Evolutionary conservation across 1,284 basidiomycete genomes (phyloP).

Genomic region (Malassezia globosa): DNA sequence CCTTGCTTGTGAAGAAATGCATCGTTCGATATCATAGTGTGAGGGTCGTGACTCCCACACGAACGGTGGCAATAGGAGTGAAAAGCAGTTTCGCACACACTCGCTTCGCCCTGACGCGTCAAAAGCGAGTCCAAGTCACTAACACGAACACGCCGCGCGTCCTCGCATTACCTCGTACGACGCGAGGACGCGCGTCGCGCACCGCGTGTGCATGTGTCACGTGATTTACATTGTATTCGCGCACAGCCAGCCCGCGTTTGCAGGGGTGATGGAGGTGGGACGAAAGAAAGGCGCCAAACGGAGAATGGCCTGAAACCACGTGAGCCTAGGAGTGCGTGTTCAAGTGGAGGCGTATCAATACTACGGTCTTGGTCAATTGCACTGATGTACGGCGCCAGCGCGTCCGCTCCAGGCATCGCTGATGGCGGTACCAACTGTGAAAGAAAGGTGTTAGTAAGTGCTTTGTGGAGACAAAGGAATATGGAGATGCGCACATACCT

Average conservation of each 20-base stretch:
- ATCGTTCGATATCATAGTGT: conserved; percentile 70
- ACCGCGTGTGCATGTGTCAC: too few relatives aligned
- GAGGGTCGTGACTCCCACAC: background rate
- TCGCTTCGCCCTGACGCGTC: conserved; percentile 1
- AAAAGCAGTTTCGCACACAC: background rate
- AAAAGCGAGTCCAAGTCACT: too few relatives aligned
- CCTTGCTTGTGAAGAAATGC: conserved; percentile 83
- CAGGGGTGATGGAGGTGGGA: too few relatives aligned
- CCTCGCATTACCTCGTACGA: too few relatives aligned
- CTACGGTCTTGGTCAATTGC: background rate
- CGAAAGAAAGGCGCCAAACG: too few relatives aligned
- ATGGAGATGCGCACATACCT: background rate
- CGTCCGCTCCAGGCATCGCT: conserved; percentile 10
- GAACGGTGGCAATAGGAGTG: background rate
- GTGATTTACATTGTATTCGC: too few relatives aligned
- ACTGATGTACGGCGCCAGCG: conserved; percentile 8
- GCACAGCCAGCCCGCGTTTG: too few relatives aligned
- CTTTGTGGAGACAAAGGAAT: too few relatives aligned
- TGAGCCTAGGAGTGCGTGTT: background rate
- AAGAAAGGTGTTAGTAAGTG: too few relatives aligned
- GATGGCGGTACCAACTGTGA: conserved; percentile 8
- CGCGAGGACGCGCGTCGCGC: too few relatives aligned
- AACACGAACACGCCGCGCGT: too few relatives aligned
- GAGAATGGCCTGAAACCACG: too few relatives aligned
- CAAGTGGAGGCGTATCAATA: background rate